Evolutionary conservation across 352 stramenopile genomes (phyloP).

Genomic region (Phytopythium kandeliae): DNA sequence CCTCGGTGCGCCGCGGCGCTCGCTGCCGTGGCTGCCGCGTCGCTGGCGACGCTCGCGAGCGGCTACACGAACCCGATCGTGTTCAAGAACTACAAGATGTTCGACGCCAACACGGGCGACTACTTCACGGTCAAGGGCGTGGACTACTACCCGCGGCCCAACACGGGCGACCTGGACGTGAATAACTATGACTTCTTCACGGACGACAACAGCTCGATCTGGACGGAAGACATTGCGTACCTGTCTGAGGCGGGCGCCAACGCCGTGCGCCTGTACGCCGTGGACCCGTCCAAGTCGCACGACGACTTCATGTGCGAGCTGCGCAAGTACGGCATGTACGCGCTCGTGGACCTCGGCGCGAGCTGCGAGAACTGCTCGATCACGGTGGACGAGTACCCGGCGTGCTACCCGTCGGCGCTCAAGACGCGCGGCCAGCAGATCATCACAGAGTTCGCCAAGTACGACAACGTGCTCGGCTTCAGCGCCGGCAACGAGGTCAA

Average conservation of each 20-base stretch:
- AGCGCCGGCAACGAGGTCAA: slow-evolving; percentile 63
- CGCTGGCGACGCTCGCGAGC: slow-evolving; percentile 3
- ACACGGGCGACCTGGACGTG: slow-evolving; percentile 45
- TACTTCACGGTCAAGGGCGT: slow-evolving; percentile 74
- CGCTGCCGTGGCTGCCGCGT: slow-evolving; percentile 7
- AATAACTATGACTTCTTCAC: slow-evolving; percentile 58
- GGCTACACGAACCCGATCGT: slow-evolving; percentile 52
- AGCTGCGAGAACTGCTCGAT: slow-evolving; percentile 56
- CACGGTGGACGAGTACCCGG: slow-evolving; percentile 25
- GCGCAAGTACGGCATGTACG: slow-evolving; percentile 66
- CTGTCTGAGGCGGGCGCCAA: slow-evolving; percentile 60
- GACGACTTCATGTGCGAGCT: slow-evolving; percentile 80
- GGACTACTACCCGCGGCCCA: slow-evolving; percentile 65
- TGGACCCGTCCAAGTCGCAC: slow-evolving; percentile 52
- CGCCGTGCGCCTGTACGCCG: slow-evolving; percentile 56
- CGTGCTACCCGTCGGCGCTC: slow-evolving; percentile 46
- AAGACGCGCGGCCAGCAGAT: slow-evolving; percentile 55
- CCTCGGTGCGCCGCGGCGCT: slow-evolving; percentile 10
- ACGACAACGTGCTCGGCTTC: slow-evolving; percentile 67
- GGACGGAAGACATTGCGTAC: slow-evolving; percentile 39
- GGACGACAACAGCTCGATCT: slow-evolving; percentile 54
- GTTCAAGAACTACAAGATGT: slow-evolving; percentile 80
- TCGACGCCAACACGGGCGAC: slow-evolving; percentile 51
- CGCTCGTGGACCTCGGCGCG: slow-evolving; percentile 55
- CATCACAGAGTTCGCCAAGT: slow-evolving; percentile 69